Conservation (phyloP, 2,329 filamentous ascomycete genomes). For the Thelonectria discophora region DNA sequence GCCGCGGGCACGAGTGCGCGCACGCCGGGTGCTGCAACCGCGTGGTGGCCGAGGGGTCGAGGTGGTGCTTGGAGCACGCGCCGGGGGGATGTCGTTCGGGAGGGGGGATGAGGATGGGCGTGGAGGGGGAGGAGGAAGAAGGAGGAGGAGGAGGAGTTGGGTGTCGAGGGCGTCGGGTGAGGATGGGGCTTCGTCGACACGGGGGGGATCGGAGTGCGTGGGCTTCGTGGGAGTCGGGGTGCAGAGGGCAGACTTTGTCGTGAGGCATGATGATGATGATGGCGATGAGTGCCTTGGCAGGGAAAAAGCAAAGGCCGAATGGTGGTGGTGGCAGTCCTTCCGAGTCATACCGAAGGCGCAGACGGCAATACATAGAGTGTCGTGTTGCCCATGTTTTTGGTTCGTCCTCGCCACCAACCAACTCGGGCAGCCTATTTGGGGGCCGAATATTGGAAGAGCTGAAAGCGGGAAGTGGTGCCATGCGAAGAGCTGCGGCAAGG, state of each 20-base stretch:
- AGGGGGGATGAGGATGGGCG: slow-evolving; percentile 6
- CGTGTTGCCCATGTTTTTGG: background rate
- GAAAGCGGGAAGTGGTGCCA: background rate
- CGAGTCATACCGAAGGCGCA: background rate
- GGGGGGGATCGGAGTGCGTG: slow-evolving; percentile 3
- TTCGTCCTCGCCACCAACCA: background rate
- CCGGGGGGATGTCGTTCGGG: slow-evolving; percentile 1
- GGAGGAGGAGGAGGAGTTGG: background rate
- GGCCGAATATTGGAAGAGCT: background rate
- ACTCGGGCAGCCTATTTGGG: background rate
- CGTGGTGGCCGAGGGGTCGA: slow-evolving; percentile 16
- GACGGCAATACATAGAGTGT: background rate
- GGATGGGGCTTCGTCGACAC: background rate
- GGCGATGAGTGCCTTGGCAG: background rate
- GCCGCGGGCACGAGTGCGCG: slow-evolving; percentile 32
- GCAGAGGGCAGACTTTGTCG: slow-evolving; percentile 24
- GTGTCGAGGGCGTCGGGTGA: background rate
- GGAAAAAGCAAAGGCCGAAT: background rate
- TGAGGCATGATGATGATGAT: slow-evolving; percentile 15
- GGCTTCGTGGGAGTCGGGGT: slow-evolving; percentile 1
- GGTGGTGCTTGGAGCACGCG: slow-evolving; percentile 30
- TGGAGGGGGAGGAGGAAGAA: slow-evolving; percentile 6
- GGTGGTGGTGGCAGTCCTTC: too few species aligned
- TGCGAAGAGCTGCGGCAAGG: background rate
- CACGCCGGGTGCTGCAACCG: slow-evolving; percentile 31